Base-by-base conservation (phyloP, 2,329 filamentous ascomycete species). In the Ophiostoma novo-ulmi region DNA sequence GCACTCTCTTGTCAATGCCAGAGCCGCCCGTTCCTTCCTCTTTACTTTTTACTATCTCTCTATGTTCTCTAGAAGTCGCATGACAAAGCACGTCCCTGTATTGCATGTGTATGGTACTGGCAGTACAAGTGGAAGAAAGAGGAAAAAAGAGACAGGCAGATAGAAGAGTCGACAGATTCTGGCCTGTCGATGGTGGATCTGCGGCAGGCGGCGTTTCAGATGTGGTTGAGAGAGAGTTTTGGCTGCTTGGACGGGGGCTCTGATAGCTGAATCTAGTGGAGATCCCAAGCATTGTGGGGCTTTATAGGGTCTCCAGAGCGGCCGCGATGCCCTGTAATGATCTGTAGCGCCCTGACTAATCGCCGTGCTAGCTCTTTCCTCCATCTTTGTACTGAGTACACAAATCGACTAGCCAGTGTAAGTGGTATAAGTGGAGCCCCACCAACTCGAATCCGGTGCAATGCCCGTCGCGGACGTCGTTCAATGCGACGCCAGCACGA, bases 121-220 rank as follows among this genome's bases (percentile, higher is more conserved):
- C 11, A 14, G n/a, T 48, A 3, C 48, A 58, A 58, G 52, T 58
- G 13, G 58, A 63, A 35, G 13, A 63, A 31, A 35, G 11, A 20
- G 10, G n/a, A 31, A 2, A 26, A 26, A 7, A 48, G 44, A 58
- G n/a, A 55, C 6, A 55, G 17, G n/a, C 17, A 55, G 6, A 22
- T 22, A 8, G 20, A 61, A 31, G 58, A 35, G 26, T 63, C 58
- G 58, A 63, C 26, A 63, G 10, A 63, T 63, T 63, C 26, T 63
- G 58, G 26, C 58, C 58, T 35, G 58, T 63, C 58, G 26, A 35
- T 26, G 52, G 58, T 22, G 58, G 58, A 63, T 63, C 22, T 63
- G 58, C 58, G 11, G 58, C 58, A 63, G 58, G 26, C 58, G 14
- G 26, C 35, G 58, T 63, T 63, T 63, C 58, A 63, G 58, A 63